Evolutionary conservation across 805 yeast genomes (phyloP), one percentile per base, ranked within the genome.

Genomic region (Candida boleticola): DNA sequence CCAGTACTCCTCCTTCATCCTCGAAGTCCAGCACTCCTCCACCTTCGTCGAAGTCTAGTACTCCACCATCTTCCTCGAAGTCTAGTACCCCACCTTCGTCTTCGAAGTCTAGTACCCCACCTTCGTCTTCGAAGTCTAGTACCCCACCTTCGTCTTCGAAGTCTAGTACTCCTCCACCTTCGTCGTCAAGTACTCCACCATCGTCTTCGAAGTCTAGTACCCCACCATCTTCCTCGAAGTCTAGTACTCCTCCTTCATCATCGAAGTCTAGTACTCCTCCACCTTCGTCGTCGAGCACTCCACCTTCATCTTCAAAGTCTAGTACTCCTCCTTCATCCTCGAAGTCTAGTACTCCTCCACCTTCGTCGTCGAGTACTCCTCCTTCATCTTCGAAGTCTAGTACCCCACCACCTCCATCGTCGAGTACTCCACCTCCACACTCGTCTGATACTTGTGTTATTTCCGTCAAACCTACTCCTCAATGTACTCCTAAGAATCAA

Each of bases 401-500:
- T 14, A 16, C 40, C 14, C 7, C 33, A 3, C 16, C 44, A 16
- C 37, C 45, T n/a, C 23, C 38, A 16, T 21, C 45, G 10, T 13
- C 44, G 31, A 11, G 20, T 5, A 19, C 35, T 19, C 16, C 35
- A 14, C 32, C 48, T 9, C 13, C 53, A 10, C 14, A 44, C 27
- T 20, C 49, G 9, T 29, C 31, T 13, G 14, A 14, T 29, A 20
- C 36, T 10, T 16, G 21, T 13, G 31, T 29, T 5, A 17, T 5
- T 7, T 13, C 31, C 5, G 31, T 29, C 14, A 29, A 13, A 5
- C 31, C 31, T 13, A 30, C 34, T 30, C 19, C 34, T 16, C 34
- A 14, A 16, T 30, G 34, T 30, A 30, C 34, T 14, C 19, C 34
- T 5, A 30, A 30, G 21, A 30, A 14, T 30, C 17, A 14, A 5